Base-by-base conservation (phyloP, 129 eudicot genomes). In the Helianthus tuberosus region DNA sequence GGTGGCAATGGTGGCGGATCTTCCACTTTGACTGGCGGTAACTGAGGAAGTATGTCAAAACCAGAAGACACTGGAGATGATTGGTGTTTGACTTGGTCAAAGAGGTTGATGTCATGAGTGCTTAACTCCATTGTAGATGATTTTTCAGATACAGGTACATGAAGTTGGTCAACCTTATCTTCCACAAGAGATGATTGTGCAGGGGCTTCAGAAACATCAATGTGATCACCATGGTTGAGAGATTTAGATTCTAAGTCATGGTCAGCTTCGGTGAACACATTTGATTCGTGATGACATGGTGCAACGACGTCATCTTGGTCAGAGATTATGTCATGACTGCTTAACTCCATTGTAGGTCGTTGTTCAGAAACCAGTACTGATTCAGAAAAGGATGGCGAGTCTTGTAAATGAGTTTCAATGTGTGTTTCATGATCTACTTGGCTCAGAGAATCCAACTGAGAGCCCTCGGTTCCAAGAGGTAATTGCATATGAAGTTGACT, bases 1-100 rank as follows among this genome's bases (percentile, higher is more conserved):
- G 96, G 97, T 44, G 96, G 97, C 81, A 91, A 69, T 61, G 97
- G 92, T 36, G 97, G 96, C 71, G 82, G 55, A 46, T 89, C 93
- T 32, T 73, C 79, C 62, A 59, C 27, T 66, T 85, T 72, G 66
- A 80, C 80, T 70, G 77, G 86, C 68, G 80, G 58, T 61, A 75
- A 73, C 60, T 65, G 80, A 2, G 91, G 76, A 77, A 76, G 78
- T 25, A 69, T 66, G 75, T 47, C 63, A 57, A 80, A 69, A 43
- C 68, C 82, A 73, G 91, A 76, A 50, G 62, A 53, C 38, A 47
- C 68, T 35, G 87, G 74, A 65, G 50, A 27, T 48, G 75, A 61
- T 81, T 73, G 86, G 71, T 68, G 39, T 13, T 57, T 77, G 35
- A 67, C 79, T 69, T 17, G 68, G 60, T 69, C 72, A 65, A 58